phyloP scores from a whole-genome alignment of 768 basidiomycete species.

The Clathrus columnatus region DNA sequence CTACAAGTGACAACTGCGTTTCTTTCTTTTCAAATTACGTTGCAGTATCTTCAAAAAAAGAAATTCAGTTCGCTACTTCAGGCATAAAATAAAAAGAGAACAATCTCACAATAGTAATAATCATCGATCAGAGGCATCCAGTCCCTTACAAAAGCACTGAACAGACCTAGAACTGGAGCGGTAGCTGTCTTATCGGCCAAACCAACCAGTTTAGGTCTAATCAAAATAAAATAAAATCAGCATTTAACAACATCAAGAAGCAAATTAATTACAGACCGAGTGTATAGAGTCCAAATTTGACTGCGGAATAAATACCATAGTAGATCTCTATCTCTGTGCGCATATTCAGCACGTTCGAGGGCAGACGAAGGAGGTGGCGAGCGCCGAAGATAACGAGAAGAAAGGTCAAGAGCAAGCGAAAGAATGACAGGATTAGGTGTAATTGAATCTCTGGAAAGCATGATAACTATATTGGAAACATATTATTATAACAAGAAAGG shows the following conservation, averaged over 20 bases:
- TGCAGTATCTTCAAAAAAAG: too few species aligned
- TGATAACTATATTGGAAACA: neutral
- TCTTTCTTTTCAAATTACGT: too few species aligned
- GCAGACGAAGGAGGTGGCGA: slow-evolving; percentile 49
- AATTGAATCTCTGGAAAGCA: neutral
- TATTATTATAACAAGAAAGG: neutral
- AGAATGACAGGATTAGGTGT: slow-evolving; percentile 52
- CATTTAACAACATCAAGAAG: neutral
- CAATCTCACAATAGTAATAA: slow-evolving; percentile 87
- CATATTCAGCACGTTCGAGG: slow-evolving; percentile 72
- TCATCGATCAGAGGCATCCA: slow-evolving; percentile 87
- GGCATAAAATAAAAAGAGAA: too few species aligned
- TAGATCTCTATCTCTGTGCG: slow-evolving; percentile 72
- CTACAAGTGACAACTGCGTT: too few species aligned
- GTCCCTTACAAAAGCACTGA: slow-evolving; percentile 65
- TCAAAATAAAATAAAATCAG: neutral
- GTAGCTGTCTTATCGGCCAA: slow-evolving; percentile 46
- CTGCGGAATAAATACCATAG: slow-evolving; percentile 82
- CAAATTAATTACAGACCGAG: slow-evolving; percentile 38
- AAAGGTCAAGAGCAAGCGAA: slow-evolving; percentile 58
- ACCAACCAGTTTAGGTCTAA: slow-evolving; percentile 68
- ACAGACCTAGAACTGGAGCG: slow-evolving; percentile 56
- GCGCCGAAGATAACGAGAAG: slow-evolving; percentile 69
- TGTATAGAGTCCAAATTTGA: slow-evolving; percentile 75
- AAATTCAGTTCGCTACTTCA: too few species aligned